Conservation (phyloP, 148 eudicot genomes). For the Rhododendron vialii region DNA sequence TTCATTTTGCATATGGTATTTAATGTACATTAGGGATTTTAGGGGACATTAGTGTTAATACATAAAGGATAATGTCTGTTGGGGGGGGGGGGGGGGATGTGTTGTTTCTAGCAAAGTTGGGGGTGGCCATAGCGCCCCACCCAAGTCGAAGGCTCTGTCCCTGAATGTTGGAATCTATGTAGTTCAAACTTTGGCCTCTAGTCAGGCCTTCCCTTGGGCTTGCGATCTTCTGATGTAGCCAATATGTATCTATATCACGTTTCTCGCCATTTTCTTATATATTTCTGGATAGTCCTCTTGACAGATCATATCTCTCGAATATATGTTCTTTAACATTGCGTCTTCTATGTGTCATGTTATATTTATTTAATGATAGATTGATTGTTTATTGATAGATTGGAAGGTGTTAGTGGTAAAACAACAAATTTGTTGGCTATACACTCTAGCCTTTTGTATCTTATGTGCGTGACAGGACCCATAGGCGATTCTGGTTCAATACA, state of each 20-base stretch:
- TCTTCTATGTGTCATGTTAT: background rate
- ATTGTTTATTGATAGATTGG: background rate
- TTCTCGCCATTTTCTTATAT: background rate
- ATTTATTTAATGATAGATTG: background rate
- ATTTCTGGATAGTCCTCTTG: background rate
- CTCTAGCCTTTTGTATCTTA: background rate
- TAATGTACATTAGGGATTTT: background rate
- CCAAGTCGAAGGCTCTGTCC: background rate
- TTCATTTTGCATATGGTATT: background rate
- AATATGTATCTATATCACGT: background rate
- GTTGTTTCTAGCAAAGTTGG: background rate
- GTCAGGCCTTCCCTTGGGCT: background rate
- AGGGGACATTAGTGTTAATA: background rate
- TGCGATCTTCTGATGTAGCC: background rate
- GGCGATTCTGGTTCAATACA: background rate
- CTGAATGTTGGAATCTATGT: background rate
- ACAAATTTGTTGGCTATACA: background rate
- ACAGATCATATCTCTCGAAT: background rate
- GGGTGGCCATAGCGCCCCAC: background rate
- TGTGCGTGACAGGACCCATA: background rate
- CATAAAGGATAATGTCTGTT: background rate
- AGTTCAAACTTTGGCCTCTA: background rate
- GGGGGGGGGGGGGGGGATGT: too few relatives aligned
- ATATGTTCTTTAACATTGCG: background rate
- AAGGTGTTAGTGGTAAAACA: too few relatives aligned